Percentiles rank a stretch among this genome's conserved stretches.
Conservation (phyloP, 345 rosid species). For the Citrus mangshanensis region DNA sequence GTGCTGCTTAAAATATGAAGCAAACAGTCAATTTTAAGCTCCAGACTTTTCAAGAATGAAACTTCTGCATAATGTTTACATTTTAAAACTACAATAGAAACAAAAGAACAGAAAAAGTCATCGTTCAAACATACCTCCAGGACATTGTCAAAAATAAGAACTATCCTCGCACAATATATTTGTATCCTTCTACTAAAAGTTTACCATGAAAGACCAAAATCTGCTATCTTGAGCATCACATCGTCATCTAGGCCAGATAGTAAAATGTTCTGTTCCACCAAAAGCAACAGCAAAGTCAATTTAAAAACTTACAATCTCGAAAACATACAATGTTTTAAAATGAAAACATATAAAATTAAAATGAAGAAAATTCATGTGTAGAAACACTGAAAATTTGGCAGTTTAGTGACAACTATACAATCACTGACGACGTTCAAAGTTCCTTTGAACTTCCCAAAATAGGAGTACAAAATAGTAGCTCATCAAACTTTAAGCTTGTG, state of each 20-base stretch:
- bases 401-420: background rate
- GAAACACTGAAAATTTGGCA: background rate
- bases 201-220: conserved; percentile 77
- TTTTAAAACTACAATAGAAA: background rate
- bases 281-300: conserved; percentile 10
- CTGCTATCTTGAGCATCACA: conserved; percentile 52
- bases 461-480: background rate
- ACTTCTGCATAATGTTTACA: background rate
- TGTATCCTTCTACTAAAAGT: background rate
- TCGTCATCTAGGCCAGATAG: conserved; percentile 38
- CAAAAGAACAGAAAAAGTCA: background rate
- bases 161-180: background rate
- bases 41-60: background rate
- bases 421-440: background rate
- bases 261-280: conserved; percentile 52
- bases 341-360: too few species aligned
- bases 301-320: background rate
- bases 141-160: conserved; percentile 5
- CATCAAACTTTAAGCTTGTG: background rate
- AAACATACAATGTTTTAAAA: background rate
- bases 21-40: background rate
- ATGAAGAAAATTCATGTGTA: background rate
- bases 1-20: conserved; percentile 29
- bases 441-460: background rate
- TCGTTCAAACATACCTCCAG: background rate